Evolutionary conservation across 371 early-diverging fungal genomes (phyloP).

Genomic region (Rhizopus arrhizus): DNA sequence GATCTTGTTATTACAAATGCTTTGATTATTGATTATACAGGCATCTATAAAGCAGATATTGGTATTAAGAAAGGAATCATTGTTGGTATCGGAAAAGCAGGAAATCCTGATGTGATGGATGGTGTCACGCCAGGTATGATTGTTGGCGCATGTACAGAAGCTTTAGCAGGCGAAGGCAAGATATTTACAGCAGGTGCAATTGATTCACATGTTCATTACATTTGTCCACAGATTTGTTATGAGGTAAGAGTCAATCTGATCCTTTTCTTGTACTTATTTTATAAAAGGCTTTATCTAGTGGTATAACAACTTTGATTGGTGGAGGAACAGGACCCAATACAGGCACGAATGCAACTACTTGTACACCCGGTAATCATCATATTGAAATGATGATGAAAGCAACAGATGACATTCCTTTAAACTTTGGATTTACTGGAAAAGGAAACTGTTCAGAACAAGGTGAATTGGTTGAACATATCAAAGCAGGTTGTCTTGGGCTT

Average conservation of each 20-base stretch:
- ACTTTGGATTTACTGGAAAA: conserved; percentile 93
- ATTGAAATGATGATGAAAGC: conserved; percentile 86
- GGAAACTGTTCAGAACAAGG: conserved; percentile 74
- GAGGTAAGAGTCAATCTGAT: conserved; percentile 53
- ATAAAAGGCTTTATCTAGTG: conserved; percentile 73
- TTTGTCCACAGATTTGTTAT: conserved; percentile 84
- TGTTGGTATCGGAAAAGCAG: conserved; percentile 91
- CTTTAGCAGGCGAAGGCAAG: conserved; percentile 85
- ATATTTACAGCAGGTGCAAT: conserved; percentile 93
- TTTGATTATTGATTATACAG: conserved; percentile 87
- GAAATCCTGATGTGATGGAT: conserved; percentile 96
- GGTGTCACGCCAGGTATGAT: conserved; percentile 87
- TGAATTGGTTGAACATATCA: conserved; percentile 79
- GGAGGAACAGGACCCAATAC: conserved; percentile 96
- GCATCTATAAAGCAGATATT: conserved; percentile 96
- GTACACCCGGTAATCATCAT: conserved; percentile 82
- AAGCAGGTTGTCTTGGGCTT: conserved; percentile 88
- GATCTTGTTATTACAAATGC: conserved; percentile 94
- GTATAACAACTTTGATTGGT: conserved; percentile 90
- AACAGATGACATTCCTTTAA: conserved; percentile 84
- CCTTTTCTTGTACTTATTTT: conserved; percentile 5
- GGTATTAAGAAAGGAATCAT: conserved; percentile 87
- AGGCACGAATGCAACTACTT: conserved; percentile 92
- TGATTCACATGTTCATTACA: conserved; percentile 90
- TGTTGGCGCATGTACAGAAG: conserved; percentile 88